Evolutionary conservation across 345 rosid genomes (phyloP).

Genomic region (Citrus unshiu): DNA sequence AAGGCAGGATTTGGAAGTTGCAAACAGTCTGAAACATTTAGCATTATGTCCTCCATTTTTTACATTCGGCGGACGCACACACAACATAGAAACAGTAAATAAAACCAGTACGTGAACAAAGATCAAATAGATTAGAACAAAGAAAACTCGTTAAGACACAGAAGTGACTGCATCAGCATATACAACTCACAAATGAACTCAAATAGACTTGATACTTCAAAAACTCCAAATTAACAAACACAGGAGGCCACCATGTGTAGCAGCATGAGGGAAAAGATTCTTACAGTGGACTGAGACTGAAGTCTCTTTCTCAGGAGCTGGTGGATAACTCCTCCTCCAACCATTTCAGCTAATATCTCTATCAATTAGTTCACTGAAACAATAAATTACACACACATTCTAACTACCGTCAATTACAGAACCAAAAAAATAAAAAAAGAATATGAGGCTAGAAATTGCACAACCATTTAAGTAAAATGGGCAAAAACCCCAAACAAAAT

Average conservation of each 20-base stretch:
- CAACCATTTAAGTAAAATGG: not conserved
- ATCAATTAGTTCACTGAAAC: constrained; percentile 30
- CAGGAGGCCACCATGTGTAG: not conserved
- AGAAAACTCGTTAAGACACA: not conserved
- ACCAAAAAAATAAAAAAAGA: not conserved
- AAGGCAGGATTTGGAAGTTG: not conserved
- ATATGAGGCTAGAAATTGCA: not conserved
- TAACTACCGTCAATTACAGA: not conserved
- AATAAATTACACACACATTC: constrained; percentile 6
- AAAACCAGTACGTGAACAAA: not conserved
- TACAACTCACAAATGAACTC: not conserved
- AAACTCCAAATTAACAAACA: not conserved
- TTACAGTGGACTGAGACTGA: constrained; percentile 64
- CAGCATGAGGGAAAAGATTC: constrained; percentile 1
- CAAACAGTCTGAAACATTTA: not conserved
- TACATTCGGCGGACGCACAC: not conserved
- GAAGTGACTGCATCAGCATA: not conserved
- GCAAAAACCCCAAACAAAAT: not conserved
- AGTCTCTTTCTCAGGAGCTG: constrained; percentile 85
- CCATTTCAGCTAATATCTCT: constrained; percentile 56
- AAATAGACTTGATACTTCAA: not conserved
- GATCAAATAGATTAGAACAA: not conserved
- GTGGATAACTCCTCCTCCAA: constrained; percentile 87
- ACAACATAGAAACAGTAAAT: not conserved
- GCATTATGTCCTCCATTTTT: not conserved